These are phyloP conservation scores for Elsinoe fawcettii DNA, from an alignment of 2,329 filamentous ascomycete genomes.

Conservation along the genomic window DNA sequence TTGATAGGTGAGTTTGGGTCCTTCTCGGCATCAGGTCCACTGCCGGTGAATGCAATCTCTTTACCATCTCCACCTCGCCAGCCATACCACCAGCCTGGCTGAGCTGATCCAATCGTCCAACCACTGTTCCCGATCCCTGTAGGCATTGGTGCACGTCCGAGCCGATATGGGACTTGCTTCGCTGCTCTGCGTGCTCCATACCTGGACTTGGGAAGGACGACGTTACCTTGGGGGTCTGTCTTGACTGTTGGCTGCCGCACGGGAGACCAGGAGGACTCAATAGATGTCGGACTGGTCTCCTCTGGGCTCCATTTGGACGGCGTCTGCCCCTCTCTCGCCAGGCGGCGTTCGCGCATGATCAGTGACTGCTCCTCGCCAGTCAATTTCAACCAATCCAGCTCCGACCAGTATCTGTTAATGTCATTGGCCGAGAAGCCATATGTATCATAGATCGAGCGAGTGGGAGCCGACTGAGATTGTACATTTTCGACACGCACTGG, in stretches of 20 bases:
- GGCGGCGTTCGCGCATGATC: background rate
- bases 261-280: background rate
- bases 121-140: background rate
- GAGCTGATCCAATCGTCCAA: conserved; percentile 19
- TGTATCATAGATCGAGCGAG: background rate
- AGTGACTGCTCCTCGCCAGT: background rate
- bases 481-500: background rate
- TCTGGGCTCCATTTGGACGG: background rate
- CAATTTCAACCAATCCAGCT: background rate
- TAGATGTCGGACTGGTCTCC: background rate
- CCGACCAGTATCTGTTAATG: conserved; percentile 2
- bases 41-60: conserved; percentile 30
- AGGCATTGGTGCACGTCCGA: conserved; percentile 15
- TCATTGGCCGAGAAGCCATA: background rate
- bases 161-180: background rate
- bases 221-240: conserved; percentile 12
- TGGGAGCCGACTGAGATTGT: background rate
- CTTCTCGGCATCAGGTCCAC: conserved; percentile 27
- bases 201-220: background rate
- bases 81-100: conserved; percentile 22
- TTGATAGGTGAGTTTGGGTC: conserved; percentile 24
- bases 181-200: background rate
- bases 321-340: background rate
- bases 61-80: conserved; percentile 31
- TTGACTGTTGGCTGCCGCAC: background rate